These are phyloP conservation scores for Voacanga thouarsii DNA, from an alignment of 257 asterid species.

Conservation along the genomic window DNA sequence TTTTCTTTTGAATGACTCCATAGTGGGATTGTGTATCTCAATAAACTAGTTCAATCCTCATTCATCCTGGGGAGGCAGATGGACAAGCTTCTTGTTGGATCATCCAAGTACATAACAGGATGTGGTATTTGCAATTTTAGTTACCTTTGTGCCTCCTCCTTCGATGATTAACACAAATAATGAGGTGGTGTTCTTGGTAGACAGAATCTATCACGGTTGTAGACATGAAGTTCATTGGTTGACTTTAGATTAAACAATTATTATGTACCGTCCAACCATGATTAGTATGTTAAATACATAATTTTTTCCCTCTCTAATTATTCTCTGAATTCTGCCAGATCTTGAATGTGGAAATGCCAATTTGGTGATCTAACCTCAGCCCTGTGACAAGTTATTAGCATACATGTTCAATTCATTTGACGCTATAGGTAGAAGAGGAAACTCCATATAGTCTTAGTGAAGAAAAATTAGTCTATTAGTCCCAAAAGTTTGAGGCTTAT, in stretches of 20 bases:
- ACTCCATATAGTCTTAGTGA: too few relatives aligned
- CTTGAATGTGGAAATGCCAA: neutral
- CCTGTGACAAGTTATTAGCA: neutral
- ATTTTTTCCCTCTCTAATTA: neutral
- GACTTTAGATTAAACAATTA: slow-evolving; percentile 4
- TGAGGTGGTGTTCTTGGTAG: slow-evolving; percentile 12
- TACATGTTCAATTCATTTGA: neutral
- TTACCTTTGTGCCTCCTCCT: neutral
- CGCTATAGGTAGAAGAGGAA: neutral
- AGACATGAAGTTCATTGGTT: slow-evolving; percentile 13
- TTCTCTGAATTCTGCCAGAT: neutral
- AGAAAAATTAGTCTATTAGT: too few relatives aligned
- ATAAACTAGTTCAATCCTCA: slow-evolving; percentile 3
- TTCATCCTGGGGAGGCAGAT: neutral
- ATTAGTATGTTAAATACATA: neutral
- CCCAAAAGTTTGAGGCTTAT: too few relatives aligned
- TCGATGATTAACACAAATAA: slow-evolving; percentile 5
- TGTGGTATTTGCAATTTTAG: neutral
- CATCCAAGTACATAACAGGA: neutral
- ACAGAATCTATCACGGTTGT: slow-evolving; percentile 13
- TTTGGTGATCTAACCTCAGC: neutral
- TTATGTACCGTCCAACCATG: neutral
- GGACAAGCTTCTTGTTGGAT: neutral
- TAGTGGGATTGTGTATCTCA: neutral
- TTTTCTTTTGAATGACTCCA: too few relatives aligned